A percentile compares a stretch with the other conserved stretches of the same genome.
phyloP scores from a whole-genome alignment of 2,329 filamentous ascomycete species.

The Colletotrichum australisinense region DNA sequence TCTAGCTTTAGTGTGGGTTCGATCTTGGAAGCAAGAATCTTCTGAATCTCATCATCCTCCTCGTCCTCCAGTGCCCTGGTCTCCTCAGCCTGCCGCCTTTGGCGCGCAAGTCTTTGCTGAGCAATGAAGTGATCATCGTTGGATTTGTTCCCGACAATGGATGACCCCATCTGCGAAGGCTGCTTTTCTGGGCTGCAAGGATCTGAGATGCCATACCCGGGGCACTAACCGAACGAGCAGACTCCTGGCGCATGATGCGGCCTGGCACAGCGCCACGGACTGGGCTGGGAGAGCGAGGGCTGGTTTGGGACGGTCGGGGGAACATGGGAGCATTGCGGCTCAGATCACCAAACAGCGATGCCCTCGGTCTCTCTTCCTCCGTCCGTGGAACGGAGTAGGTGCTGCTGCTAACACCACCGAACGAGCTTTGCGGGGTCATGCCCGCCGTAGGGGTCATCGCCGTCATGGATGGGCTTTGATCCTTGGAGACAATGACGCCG shows the following conservation, averaged over 20 bases:
- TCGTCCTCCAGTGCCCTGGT: constrained; percentile 71
- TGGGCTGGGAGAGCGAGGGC: constrained; percentile 79
- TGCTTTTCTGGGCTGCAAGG: constrained; percentile 53
- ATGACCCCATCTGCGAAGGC: constrained; percentile 49
- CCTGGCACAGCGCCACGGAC: constrained; percentile 68
- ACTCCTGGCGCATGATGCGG: constrained; percentile 60
- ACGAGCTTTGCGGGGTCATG: constrained; percentile 69
- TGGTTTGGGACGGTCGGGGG: constrained; percentile 64
- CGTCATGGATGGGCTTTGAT: constrained; percentile 65
- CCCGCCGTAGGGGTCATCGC: constrained; percentile 59
- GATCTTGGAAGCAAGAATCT: constrained; percentile 69
- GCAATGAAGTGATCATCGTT: constrained; percentile 60
- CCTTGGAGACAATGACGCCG: constrained; percentile 73
- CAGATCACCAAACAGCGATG: constrained; percentile 67
- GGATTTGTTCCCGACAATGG: constrained; percentile 52
- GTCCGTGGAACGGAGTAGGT: constrained; percentile 60
- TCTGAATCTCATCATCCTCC: constrained; percentile 76
- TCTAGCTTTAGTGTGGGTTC: constrained; percentile 72
- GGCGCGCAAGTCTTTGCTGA: constrained; percentile 63
- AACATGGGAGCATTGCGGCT: constrained; percentile 63
- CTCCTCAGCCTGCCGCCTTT: constrained; percentile 68
- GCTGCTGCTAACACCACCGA: constrained; percentile 60
- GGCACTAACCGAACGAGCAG: constrained; percentile 68
- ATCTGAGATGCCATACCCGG: constrained; percentile 69
- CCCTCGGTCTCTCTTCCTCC: constrained; percentile 54